phyloP scores from a whole-genome alignment of 805 yeast species.

The Candida andamanensis region DNA sequence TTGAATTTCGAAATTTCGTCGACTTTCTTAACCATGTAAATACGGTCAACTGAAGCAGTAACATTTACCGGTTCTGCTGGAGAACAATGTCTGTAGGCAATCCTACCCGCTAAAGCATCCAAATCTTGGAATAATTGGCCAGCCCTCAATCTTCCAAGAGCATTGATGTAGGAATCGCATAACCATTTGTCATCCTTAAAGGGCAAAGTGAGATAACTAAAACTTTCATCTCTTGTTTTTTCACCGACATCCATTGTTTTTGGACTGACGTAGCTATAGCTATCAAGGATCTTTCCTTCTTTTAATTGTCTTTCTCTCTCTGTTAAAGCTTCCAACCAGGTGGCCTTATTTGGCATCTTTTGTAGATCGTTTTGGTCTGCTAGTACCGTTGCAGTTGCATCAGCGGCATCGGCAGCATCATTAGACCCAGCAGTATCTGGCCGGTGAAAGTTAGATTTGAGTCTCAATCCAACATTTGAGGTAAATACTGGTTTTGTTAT shows the following conservation, averaged over 20 bases:
- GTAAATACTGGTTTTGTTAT: no score
- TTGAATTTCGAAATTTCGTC: conserved; percentile 73
- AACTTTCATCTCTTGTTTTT: conserved; percentile 73
- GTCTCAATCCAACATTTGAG: conserved; percentile 1
- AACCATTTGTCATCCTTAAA: conserved; percentile 79
- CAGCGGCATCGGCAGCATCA: conserved; percentile 60
- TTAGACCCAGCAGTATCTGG: conserved; percentile 37
- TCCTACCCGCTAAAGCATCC: conserved; percentile 91
- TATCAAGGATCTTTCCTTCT: conserved; percentile 69
- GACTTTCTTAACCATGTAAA: conserved; percentile 77
- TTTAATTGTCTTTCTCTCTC: conserved; percentile 66
- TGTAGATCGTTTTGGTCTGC: conserved; percentile 56
- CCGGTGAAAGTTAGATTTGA: conserved; percentile 21
- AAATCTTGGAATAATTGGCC: conserved; percentile 93
- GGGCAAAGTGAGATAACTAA: conserved; percentile 64
- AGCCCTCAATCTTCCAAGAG: conserved; percentile 85
- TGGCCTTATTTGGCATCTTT: conserved; percentile 44
- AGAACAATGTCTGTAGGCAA: conserved; percentile 87
- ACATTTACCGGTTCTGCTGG: conserved; percentile 96
- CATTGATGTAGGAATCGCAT: conserved; percentile 83
- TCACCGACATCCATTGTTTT: conserved; percentile 67
- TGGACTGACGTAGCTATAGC: conserved; percentile 67
- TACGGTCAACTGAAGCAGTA: conserved; percentile 91
- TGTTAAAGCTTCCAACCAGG: conserved; percentile 83
- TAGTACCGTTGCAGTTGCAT: conserved; percentile 65